Evolutionary conservation across 1,284 basidiomycete species (phyloP), one percentile per base, ranked within the genome.

Genomic region (Kwoniella shivajii): DNA sequence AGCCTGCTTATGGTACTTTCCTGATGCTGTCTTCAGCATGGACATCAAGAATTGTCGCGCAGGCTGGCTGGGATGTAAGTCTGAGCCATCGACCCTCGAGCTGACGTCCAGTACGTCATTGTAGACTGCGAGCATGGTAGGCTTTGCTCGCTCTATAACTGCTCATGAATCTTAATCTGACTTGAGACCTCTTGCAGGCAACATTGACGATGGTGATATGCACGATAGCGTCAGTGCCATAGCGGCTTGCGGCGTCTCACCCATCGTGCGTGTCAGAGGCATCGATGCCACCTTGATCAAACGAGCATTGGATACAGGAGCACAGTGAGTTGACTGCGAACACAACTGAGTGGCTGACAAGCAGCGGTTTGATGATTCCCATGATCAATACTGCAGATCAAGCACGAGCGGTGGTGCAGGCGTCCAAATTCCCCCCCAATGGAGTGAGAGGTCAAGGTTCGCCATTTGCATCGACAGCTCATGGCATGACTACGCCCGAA

Each of bases 71-170:
- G 41, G 41, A 42, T 26, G 41, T 42, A 16, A 42, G 41, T 42
- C n/a, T n/a, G n/a, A n/a, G n/a, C n/a, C n/a, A n/a, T n/a, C n/a
- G n/a, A n/a, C n/a, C n/a, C n/a, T n/a, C n/a, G 30, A 47, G 45
- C 45, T 47, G 31, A 47, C 7, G 22, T 14, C n/a, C 41, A 66
- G 64, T 57, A 47, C 20, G 56, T 71, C 27, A 66, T 71, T 36
- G 50, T 71, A n/a, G 69, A 71, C 43, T 71, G 69, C 46, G 69
- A 71, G 54, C 67, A 69, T 45, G 67, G 64, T 47, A 18, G 36
- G 45, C 14, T 7, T 46, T n/a, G 5, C 13, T 43, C 26, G 22
- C 42, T 7, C 18, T 13, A n/a, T 10, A 24, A 11, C n/a, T 6
- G 10, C 9, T 24, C 4, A 43, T 11, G 10, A 29, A n/a, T 9